Evolutionary conservation across 2,329 filamentous ascomycete genomes (phyloP), one percentile per base, ranked within the genome.

Genomic region (Colletotrichum trifolii): DNA sequence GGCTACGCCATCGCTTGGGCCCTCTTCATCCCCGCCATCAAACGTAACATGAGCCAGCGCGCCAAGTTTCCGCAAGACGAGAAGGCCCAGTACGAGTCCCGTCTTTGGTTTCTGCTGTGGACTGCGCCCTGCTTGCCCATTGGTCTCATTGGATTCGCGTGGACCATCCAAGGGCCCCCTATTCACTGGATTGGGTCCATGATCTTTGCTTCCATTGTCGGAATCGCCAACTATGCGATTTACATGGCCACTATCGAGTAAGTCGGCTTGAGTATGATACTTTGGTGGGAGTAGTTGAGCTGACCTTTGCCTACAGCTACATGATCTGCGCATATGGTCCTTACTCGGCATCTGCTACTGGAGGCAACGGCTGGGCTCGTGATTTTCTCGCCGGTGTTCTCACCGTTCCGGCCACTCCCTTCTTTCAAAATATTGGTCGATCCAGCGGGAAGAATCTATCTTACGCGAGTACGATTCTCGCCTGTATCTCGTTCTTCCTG

Each of bases 241-340:
- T 92, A 92, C 78, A 91, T 91, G 87, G 88, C 89, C 1, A 91
- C 89, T 1, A 91, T 92, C 68, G 89, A 93, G 25, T 25, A 5
- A 25, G 25, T 25, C 25, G 25, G 25, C 25, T 25, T 25, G 25
- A 25, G 25, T 25, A 5, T 25, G 25, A 25, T 25, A 25, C 25
- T 0, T 25, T 25, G 1, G 25, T 25, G 1, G 25, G 25, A 25
- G 25, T 5, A 25, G 4, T 25, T 25, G 25, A 25, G 25, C 25
- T 25, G 25, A 25, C 25, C 25, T 4, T 25, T 25, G 25, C 25
- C 25, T 25, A 5, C 25, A 25, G 25, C 75, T 93, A 93, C 78
- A 92, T 92, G 86, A 86, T 92, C 40, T 89, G 88, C 63, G 88
- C 90, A 0, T 92, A 93, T 71, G 91, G 91, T 0, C 87, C 87